A percentile compares a stretch with the other conserved stretches of the same genome.
phyloP scores from a whole-genome alignment of 768 basidiomycete species.

The Pilatotrama ljubarskyi region DNA sequence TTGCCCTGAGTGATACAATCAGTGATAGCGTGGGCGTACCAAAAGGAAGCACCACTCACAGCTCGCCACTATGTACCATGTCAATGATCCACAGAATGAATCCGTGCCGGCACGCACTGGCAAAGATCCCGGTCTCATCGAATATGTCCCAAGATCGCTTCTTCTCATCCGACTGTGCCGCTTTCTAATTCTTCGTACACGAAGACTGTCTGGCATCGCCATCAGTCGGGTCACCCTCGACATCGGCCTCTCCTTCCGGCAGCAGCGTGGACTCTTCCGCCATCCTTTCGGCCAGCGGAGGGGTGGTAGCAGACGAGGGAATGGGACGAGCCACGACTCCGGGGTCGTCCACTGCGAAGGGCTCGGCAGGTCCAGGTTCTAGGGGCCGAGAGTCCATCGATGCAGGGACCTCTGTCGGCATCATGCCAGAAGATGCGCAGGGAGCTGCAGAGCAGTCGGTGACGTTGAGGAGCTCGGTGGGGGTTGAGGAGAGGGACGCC shows the following conservation, averaged over 20 bases:
- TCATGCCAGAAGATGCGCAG: too few species aligned
- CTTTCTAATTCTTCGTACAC: slow-evolving; percentile 37
- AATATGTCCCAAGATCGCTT: slow-evolving; percentile 38
- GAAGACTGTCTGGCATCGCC: background rate
- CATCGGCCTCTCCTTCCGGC: background rate
- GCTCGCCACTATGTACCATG: slow-evolving; percentile 23
- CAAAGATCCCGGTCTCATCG: slow-evolving; percentile 41
- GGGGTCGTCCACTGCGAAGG: too few species aligned
- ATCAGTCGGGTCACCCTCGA: background rate
- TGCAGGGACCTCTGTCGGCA: too few species aligned
- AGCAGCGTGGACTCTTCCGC: too few species aligned
- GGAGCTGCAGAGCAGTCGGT: too few species aligned
- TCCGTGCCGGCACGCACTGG: slow-evolving; percentile 21
- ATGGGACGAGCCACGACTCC: too few species aligned
- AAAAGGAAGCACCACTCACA: slow-evolving; percentile 15
- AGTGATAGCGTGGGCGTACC: background rate
- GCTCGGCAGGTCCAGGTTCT: too few species aligned
- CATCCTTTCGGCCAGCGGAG: too few species aligned
- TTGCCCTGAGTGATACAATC: background rate
- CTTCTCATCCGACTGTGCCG: slow-evolving; percentile 27
- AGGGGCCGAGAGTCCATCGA: too few species aligned
- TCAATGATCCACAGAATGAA: slow-evolving; percentile 23
- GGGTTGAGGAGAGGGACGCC: too few species aligned
- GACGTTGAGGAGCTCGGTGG: too few species aligned
- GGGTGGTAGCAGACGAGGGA: too few species aligned